A percentile compares a stretch with the other conserved stretches of the same genome.
Evolutionary conservation across 352 stramenopile genomes (phyloP).

Genomic region (Pythium aristosporum): DNA sequence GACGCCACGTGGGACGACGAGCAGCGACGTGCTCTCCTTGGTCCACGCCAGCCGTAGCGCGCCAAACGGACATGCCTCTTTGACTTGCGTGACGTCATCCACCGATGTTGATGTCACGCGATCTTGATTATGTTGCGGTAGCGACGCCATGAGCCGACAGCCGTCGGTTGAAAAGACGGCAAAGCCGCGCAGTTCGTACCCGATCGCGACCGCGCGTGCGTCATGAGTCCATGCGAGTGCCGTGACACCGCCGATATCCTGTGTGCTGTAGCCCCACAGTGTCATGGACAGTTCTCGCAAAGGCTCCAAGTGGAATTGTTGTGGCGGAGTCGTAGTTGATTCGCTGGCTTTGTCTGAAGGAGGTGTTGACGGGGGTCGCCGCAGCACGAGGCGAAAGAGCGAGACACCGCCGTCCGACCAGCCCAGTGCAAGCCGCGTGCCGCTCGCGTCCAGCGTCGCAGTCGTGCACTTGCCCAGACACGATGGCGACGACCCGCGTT

Average conservation of each 20-base stretch:
- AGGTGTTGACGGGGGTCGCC: constrained; percentile 6
- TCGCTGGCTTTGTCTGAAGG: not conserved
- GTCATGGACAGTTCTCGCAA: constrained; percentile 61
- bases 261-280: constrained; percentile 57
- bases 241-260: constrained; percentile 60
- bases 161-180: constrained; percentile 79
- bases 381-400: constrained; percentile 54
- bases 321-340: not conserved
- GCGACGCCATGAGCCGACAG: constrained; percentile 78
- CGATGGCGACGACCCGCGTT: constrained; percentile 27
- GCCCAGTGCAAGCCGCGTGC: constrained; percentile 56
- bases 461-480: constrained; percentile 51
- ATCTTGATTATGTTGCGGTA: constrained; percentile 75
- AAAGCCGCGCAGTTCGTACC: constrained; percentile 73
- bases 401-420: constrained; percentile 75
- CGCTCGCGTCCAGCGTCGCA: constrained; percentile 43
- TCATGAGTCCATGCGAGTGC: constrained; percentile 70
- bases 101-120: constrained; percentile 29
- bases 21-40: constrained; percentile 51
- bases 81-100: constrained; percentile 23
- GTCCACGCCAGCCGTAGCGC: constrained; percentile 63
- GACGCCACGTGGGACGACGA: constrained; percentile 59
- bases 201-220: constrained; percentile 54
- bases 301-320: constrained; percentile 46
- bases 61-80: constrained; percentile 66